Evolutionary conservation across 805 yeast genomes (phyloP), one percentile per base, ranked within the genome.

Genomic region (Saccharomycopsis sp.): DNA sequence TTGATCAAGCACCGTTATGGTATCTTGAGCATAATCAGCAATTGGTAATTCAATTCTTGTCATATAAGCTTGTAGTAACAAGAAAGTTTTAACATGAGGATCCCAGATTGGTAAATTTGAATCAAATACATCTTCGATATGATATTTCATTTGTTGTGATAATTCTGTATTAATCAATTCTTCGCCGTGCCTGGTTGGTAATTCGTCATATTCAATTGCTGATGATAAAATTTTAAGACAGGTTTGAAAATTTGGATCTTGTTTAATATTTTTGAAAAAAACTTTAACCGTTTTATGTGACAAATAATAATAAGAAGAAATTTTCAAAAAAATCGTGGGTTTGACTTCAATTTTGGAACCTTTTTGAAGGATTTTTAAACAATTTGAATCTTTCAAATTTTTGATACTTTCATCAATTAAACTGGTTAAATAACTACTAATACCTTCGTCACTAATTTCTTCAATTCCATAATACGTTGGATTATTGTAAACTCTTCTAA

Each of bases 1-100:
- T 62, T 92, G 98, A 54, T 94, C 99, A 42, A 92, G 63, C 8
- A 92, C 95, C 0, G 96, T 79, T 12, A 87, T 75, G 0, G 95
- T 87, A 59, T 92, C 98, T 55, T 89, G 97, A 8, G 81, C 68
- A 56, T 92, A 92, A 65, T 92, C 99, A 0, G 95, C 94, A 53
- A 92, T 84, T 2, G 97, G 98, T 36, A 92, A 64, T 44, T 84
- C 92, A 4, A 75, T 64, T 36, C 87, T 62, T 28, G 73, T 63
- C 70, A 83, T 73, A 51, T 69, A 79, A 0, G 89, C 88, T 55
- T 83, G 92, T 6, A 82, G 54, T 49, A 83, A 66, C 46, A 83
- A 61, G 51, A 69, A 83, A 2, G 86, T 76, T 55, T 83, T 83
- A 49, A 83, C 83, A 56, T 83, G 94, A 4, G 94, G 92, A 55